A percentile compares a stretch with the other conserved stretches of the same genome.
phyloP scores from a whole-genome alignment of 768 basidiomycete genomes.

The Kwoniella sp. region DNA sequence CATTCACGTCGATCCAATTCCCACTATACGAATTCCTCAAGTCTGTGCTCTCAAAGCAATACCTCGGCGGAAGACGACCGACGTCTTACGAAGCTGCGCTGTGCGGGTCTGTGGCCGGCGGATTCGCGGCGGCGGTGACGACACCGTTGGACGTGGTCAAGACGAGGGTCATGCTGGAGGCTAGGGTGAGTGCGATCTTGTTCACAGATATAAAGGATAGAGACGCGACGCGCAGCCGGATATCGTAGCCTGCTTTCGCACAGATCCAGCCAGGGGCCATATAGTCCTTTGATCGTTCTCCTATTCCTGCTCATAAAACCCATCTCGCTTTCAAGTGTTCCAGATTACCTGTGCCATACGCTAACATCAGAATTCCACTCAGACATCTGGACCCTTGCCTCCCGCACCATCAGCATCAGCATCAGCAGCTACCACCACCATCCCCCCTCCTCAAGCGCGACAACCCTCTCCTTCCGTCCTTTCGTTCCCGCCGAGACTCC shows the following conservation, averaged over 20 bases:
- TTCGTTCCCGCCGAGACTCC: constrained; percentile 64
- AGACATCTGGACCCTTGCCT: constrained; percentile 1
- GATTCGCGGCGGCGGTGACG: constrained; percentile 81
- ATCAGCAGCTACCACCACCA: background rate
- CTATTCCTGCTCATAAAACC: too few species aligned
- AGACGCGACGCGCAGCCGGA: too few species aligned
- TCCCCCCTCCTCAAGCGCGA: constrained; percentile 18
- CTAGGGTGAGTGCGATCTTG: constrained; percentile 68
- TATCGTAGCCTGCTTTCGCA: too few species aligned
- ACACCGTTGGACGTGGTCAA: constrained; percentile 97
- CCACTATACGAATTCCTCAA: constrained; percentile 92
- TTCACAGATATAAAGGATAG: too few species aligned
- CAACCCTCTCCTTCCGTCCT: constrained; percentile 57
- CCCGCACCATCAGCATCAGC: constrained; percentile 6
- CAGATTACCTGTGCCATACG: background rate
- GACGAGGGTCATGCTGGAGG: constrained; percentile 93
- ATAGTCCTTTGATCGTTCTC: too few species aligned
- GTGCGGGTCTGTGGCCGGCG: constrained; percentile 90
- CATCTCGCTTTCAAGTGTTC: too few species aligned
- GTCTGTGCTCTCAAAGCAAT: constrained; percentile 62
- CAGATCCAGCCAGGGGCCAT: too few species aligned
- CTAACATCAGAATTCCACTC: too few species aligned
- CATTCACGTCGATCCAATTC: constrained; percentile 94
- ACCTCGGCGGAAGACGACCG: constrained; percentile 62
- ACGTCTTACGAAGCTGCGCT: constrained; percentile 63